Evolutionary conservation across 345 rosid species (phyloP).

Genomic region (Camelina sativa): DNA sequence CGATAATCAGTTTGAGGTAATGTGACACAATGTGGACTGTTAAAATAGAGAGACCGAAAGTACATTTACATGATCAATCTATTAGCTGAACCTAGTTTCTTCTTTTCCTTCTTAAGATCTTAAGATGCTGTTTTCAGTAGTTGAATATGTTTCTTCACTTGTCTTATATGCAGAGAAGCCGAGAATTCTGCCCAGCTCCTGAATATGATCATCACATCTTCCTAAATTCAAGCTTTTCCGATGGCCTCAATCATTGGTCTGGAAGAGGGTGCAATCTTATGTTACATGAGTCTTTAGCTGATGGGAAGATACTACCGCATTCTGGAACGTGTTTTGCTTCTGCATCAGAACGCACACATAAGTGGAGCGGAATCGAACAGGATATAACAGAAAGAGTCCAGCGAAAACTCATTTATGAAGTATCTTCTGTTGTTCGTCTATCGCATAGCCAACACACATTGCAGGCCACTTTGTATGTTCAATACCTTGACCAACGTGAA

Average conservation of each 20-base stretch:
- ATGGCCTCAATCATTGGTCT: constrained; percentile 86
- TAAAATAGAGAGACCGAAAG: neutral
- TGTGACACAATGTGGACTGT: constrained; percentile 6
- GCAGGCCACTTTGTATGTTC: constrained; percentile 79
- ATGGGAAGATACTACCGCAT: constrained; percentile 71
- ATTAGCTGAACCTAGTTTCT: constrained; percentile 13
- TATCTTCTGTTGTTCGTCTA: constrained; percentile 70
- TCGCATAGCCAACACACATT: constrained; percentile 67
- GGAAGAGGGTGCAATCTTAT: constrained; percentile 88
- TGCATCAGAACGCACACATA: constrained; percentile 81
- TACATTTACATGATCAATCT: constrained; percentile 1
- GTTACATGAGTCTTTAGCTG: constrained; percentile 78
- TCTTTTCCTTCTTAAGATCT: neutral
- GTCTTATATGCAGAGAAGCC: constrained; percentile 30
- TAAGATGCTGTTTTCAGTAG: neutral
- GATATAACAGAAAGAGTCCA: constrained; percentile 79
- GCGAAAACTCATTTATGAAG: constrained; percentile 76
- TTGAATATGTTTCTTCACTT: constrained; percentile 13
- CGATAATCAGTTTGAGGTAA: constrained; percentile 57
- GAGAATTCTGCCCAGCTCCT: constrained; percentile 41
- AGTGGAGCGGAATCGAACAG: constrained; percentile 93
- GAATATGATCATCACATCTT: constrained; percentile 63
- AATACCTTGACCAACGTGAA: constrained; percentile 67
- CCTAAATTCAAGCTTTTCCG: constrained; percentile 75
- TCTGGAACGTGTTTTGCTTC: constrained; percentile 76